These are phyloP conservation scores for Ogataea allantospora DNA, from an alignment of 805 yeast genomes.

Conservation along the genomic window DNA sequence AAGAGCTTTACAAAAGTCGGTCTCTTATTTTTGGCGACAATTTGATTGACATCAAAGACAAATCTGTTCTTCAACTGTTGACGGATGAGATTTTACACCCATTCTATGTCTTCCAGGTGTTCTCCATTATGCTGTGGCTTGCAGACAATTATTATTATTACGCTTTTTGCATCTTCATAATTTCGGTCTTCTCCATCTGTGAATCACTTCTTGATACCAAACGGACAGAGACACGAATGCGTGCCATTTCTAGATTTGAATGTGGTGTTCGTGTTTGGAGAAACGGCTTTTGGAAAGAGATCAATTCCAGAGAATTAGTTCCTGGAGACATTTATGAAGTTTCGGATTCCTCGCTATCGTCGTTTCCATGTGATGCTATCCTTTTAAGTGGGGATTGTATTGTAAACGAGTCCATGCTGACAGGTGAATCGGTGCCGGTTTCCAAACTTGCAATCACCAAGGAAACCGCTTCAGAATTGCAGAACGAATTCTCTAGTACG, in stretches of 20 bases:
- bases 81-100: constrained; percentile 93
- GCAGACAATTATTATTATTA: constrained; percentile 91
- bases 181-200: constrained; percentile 74
- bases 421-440: constrained; percentile 98
- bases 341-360: constrained; percentile 72
- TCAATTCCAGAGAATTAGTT: constrained; percentile 73
- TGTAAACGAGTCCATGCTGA: constrained; percentile 95
- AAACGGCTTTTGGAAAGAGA: constrained; percentile 88
- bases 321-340: constrained; percentile 97
- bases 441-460: constrained; percentile 68
- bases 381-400: constrained; percentile 90
- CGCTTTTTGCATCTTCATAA: constrained; percentile 86
- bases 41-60: constrained; percentile 71
- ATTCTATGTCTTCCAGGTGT: constrained; percentile 90
- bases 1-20: constrained; percentile 67
- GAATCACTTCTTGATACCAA: constrained; percentile 87
- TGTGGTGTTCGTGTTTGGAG: constrained; percentile 88
- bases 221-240: constrained; percentile 65
- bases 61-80: constrained; percentile 60
- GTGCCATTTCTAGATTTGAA: constrained; percentile 68
- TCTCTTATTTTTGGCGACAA: constrained; percentile 74
- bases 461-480: constrained; percentile 56
- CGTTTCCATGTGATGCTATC: constrained; percentile 87
- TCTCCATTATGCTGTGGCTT: constrained; percentile 88
- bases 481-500: constrained; percentile 53